Percentiles rank a stretch among this genome's conserved stretches.
phyloP scores from a whole-genome alignment of 2,329 filamentous ascomycete species.

The Colletotrichum musicola region DNA sequence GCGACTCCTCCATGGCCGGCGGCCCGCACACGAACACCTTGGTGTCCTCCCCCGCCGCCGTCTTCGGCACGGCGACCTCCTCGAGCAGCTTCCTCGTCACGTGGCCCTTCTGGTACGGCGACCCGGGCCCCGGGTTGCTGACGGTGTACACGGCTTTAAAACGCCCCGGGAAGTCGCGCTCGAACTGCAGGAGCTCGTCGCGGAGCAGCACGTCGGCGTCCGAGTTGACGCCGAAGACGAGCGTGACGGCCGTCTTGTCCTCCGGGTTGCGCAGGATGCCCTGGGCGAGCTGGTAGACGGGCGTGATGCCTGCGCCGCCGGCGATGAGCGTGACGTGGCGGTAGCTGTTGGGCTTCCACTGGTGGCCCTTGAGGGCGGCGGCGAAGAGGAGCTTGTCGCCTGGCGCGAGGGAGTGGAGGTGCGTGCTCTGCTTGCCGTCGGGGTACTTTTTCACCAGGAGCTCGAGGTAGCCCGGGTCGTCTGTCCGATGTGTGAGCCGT shows the following conservation, averaged over 20 bases:
- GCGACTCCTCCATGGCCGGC: conserved; percentile 72
- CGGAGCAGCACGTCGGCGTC: conserved; percentile 70
- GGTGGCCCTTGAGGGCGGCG: conserved; percentile 64
- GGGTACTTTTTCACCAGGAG: conserved; percentile 78
- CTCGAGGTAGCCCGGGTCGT: conserved; percentile 70
- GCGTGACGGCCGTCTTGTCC: conserved; percentile 72
- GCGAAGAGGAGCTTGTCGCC: conserved; percentile 72
- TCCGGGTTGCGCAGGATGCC: conserved; percentile 72
- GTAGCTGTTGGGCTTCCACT: conserved; percentile 65
- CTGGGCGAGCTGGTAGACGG: conserved; percentile 73
- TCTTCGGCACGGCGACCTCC: conserved; percentile 59
- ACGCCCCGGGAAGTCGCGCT: conserved; percentile 63
- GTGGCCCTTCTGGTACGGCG: conserved; percentile 64
- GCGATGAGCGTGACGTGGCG: conserved; percentile 73
- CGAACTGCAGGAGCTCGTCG: conserved; percentile 67
- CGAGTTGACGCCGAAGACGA: conserved; percentile 76
- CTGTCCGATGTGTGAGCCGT: conserved; percentile 45
- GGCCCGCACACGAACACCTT: conserved; percentile 80
- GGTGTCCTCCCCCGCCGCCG: conserved; percentile 47
- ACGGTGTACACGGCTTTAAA: conserved; percentile 72
- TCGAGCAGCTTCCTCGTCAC: conserved; percentile 69
- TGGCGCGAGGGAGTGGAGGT: conserved; percentile 75
- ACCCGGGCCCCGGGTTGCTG: conserved; percentile 58
- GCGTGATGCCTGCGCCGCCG: conserved; percentile 80
- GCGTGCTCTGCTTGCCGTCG: conserved; percentile 71